Base-by-base conservation (phyloP, 306 rosid genomes). In the Rosa multiflora region DNA sequence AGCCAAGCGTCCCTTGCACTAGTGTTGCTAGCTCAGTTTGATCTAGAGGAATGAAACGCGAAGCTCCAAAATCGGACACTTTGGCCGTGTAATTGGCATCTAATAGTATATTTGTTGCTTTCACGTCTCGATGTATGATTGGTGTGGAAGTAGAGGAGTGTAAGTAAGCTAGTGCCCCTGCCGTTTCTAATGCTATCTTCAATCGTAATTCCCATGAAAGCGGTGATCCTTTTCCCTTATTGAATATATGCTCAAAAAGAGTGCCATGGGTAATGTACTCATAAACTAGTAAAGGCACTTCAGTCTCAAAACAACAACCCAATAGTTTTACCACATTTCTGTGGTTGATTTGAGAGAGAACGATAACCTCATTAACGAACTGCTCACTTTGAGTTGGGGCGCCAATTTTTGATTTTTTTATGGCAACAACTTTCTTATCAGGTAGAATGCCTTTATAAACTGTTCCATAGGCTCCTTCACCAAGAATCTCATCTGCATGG, bases 231-330 rank as follows among this genome's bases (percentile, higher is more conserved):
- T 55, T 32, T 2, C n/a, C 14, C 7, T 40, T 32, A 51, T 23
- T 71, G 79, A 44, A 82, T 32, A 23, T 14, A 29, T 72, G 78
- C 20, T 72, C 53, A 13, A 5, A 73, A 17, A 78, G 76, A n/a
- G 76, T 78, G 1, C 85, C 85, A 1, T 82, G 40, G 13, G n/a
- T 20, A 10, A 82, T 56, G 64, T 42, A 78, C 76, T 78, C 76
- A 4, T 77, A 77, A 10, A 77, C 75, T 10, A 72, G 42, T 23
- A 77, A 21, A 77, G 85, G 82, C 0, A 55, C 79, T 43, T 72
- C 70, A 5, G 72, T 72, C 74, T 82, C 85, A 12, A 82, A 52
- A 53, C 85, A 82, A 35, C 82, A 82, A 15, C 85, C 82, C 0
- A 82, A 15, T 11, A 82, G 62, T 44, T 51, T 77, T 7, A 82